These are phyloP conservation scores for Euphorbia neoarborescens DNA, from an alignment of 441 rosid genomes.

Conservation along the genomic window DNA sequence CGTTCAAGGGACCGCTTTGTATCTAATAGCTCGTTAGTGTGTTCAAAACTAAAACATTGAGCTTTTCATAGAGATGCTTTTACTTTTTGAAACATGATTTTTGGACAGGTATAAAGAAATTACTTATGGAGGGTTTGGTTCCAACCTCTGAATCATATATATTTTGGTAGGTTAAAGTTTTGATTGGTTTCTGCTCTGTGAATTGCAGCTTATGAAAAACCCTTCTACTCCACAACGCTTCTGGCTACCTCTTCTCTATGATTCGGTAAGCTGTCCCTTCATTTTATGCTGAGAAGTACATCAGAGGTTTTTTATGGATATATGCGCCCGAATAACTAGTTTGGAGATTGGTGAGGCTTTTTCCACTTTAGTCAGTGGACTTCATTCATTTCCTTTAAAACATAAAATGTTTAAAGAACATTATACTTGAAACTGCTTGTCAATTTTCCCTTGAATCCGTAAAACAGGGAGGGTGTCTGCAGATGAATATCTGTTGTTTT, in stretches of 20 bases:
- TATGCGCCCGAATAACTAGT: neutral
- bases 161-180: neutral
- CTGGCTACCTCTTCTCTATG: conserved; percentile 88
- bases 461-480: neutral
- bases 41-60: neutral
- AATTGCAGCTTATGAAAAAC: conserved; percentile 80
- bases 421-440: neutral
- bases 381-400: neutral
- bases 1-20: conserved; percentile 16
- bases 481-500: no score
- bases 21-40: neutral
- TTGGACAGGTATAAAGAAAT: neutral
- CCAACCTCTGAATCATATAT: neutral
- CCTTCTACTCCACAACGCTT: conserved; percentile 83
- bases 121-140: no score
- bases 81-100: neutral
- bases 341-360: neutral
- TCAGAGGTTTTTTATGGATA: neutral
- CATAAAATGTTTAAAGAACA: neutral
- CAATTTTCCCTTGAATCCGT: neutral
- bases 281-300: neutral
- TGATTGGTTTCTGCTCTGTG: neutral
- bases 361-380: neutral
- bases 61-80: neutral
- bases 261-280: conserved; percentile 52